A percentile compares a stretch with the other conserved stretches of the same genome.
These are phyloP conservation scores for Thermochaetoides dissita DNA, from an alignment of 2,329 filamentous ascomycete genomes.

Conservation along the genomic window DNA sequence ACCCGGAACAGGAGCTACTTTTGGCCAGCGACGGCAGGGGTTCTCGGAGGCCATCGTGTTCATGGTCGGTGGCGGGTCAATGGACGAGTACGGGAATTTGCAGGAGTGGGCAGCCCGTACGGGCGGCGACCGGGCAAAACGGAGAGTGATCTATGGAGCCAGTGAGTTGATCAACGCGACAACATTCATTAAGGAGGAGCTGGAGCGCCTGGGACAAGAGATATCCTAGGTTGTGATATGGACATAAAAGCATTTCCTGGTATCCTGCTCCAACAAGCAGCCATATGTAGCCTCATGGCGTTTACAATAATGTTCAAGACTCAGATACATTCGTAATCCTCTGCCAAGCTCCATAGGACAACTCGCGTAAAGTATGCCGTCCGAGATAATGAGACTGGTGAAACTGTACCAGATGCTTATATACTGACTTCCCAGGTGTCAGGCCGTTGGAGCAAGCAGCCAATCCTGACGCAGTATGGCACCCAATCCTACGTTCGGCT, in stretches of 20 bases:
- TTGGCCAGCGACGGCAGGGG: conserved; percentile 79
- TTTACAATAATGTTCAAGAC: too few species aligned
- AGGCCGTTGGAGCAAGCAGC: too few species aligned
- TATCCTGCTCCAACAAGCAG: not conserved
- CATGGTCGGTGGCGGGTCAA: conserved; percentile 86
- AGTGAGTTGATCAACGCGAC: conserved; percentile 65
- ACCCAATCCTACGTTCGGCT: too few species aligned
- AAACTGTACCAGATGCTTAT: too few species aligned
- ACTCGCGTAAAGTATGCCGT: too few species aligned
- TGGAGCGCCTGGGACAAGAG: conserved; percentile 49
- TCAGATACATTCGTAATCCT: too few species aligned
- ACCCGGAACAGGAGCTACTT: conserved; percentile 62
- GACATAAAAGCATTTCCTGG: not conserved
- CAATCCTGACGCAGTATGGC: too few species aligned
- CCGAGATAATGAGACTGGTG: too few species aligned
- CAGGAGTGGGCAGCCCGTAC: conserved; percentile 89
- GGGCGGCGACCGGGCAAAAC: conserved; percentile 45
- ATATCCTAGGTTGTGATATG: conserved; percentile 19
- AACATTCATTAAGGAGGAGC: conserved; percentile 50
- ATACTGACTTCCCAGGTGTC: too few species aligned
- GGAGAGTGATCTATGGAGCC: conserved; percentile 85
- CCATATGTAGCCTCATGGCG: too few species aligned
- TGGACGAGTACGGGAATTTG: conserved; percentile 97
- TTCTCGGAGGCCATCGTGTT: conserved; percentile 91
- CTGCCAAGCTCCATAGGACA: too few species aligned